Conservation (phyloP, 2,329 filamentous ascomycete genomes). For the Pyrenochaeta sp. region DNA sequence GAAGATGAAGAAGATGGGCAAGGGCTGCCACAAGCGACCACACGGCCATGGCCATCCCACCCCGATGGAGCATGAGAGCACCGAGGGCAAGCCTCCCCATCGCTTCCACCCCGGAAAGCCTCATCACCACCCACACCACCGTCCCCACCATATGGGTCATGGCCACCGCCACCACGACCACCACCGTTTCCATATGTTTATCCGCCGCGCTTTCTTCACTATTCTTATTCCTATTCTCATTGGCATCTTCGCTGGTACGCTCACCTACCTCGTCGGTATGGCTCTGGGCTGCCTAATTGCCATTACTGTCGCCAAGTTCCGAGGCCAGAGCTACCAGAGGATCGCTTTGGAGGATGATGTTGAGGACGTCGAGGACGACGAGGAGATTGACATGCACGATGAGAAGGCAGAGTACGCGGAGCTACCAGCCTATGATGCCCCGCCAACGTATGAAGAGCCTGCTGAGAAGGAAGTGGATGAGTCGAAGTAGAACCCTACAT, state of each 20-base stretch:
- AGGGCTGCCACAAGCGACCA: conserved; percentile 46
- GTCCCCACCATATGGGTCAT: conserved; percentile 32
- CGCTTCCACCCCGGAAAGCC: conserved; percentile 40
- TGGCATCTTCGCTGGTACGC: conserved; percentile 73
- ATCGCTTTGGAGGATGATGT: conserved; percentile 39
- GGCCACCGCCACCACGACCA: conserved; percentile 29
- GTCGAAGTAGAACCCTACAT: conserved; percentile 9
- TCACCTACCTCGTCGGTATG: conserved; percentile 72
- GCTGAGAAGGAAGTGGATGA: conserved; percentile 42
- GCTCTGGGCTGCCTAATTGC: conserved; percentile 69
- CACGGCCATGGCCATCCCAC: conserved; percentile 25
- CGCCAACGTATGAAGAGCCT: conserved; percentile 49
- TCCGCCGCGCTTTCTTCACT: conserved; percentile 65
- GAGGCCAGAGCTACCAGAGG: conserved; percentile 53
- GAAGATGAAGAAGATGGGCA: conserved; percentile 44
- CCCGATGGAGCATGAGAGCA: conserved; percentile 41
- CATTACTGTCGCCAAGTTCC: conserved; percentile 66
- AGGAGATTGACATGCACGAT: conserved; percentile 20
- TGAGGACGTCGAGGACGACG: conserved; percentile 30
- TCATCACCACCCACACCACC: conserved; percentile 29
- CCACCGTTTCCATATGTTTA: conserved; percentile 39
- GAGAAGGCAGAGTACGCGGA: conserved; percentile 48
- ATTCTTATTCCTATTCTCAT: conserved; percentile 74
- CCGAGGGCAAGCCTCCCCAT: conserved; percentile 45
- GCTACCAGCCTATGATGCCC: conserved; percentile 48